Evolutionary conservation across 1,139 yeast species (phyloP), one percentile per base, ranked within the genome.

Genomic region (Lodderomyces parapsilosis): DNA sequence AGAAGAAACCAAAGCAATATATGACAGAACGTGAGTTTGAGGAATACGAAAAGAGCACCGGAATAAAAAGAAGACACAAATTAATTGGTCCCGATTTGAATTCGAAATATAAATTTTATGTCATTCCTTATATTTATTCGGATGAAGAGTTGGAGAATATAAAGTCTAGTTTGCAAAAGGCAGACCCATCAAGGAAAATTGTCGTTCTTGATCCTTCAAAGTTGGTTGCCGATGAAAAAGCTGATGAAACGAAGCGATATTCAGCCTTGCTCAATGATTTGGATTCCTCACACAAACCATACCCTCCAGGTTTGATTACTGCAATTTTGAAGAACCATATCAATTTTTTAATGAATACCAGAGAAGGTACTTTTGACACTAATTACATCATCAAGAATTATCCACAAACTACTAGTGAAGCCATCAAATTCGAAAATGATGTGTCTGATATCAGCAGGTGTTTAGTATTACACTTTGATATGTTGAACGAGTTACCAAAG

Each of bases 11-110:
- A 18, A 80, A 66, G 31, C 57, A 66, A 17, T 71, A 80, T 24
- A 68, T 68, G 50, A 68, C 81, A 9, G 87, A 81, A 52, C 74
- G 74, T 44, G 94, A 86, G 54, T 83, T 80, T 68, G 55, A 66
- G 34, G 71, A 69, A 41, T 68, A 69, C 47, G 84, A 80, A 49
- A 61, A 68, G 39, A 54, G 70, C 49, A 67, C 74, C 6, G 81
- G 83, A 3, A 69, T 81, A 52, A 81, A 70, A 56, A 71, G 87
- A 58, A 73, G 83, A 48, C 62, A 66, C 41, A 68, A 76, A 44
- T 53, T 78, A 41, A 69, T 81, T 41, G 48, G 52, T 13, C 55
- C 49, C 24, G 66, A 60, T 17, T 49, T 55, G 41, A 56, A 55
- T 41, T 57, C 59, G 14, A 62, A 63, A 39, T 70, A 68, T 47